Percentiles rank a stretch among this genome's conserved stretches.
phyloP scores from a whole-genome alignment of 2,329 filamentous ascomycete genomes.

The Dactylellina sp. region DNA sequence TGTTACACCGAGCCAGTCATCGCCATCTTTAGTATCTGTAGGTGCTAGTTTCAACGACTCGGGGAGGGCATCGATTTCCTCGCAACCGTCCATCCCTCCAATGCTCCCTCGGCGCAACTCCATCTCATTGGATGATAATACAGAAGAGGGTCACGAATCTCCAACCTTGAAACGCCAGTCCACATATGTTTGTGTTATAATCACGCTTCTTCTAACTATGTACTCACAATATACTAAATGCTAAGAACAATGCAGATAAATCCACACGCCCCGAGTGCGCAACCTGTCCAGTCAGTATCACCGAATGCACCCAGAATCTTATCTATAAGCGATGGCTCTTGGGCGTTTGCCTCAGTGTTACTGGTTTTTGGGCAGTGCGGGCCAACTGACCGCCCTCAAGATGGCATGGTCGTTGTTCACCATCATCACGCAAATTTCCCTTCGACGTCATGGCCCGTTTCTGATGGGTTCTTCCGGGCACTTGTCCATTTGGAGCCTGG shows the following conservation, averaged over 20 bases:
- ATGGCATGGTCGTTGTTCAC: slow-evolving; percentile 82
- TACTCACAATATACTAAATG: not conserved
- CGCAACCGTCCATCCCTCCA: slow-evolving; percentile 31
- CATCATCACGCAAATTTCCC: slow-evolving; percentile 89
- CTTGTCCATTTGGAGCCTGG: slow-evolving; percentile 91
- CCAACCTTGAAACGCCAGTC: slow-evolving; percentile 34
- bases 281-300: slow-evolving; percentile 25
- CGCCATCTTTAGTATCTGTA: slow-evolving; percentile 29
- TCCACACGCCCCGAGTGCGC: slow-evolving; percentile 1
- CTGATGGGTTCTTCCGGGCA: slow-evolving; percentile 89
- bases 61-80: slow-evolving; percentile 29
- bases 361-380: slow-evolving; percentile 60
- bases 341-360: slow-evolving; percentile 58
- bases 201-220: not conserved
- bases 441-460: slow-evolving; percentile 85
- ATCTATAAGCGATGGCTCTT: slow-evolving; percentile 59
- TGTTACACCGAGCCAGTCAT: slow-evolving; percentile 23
- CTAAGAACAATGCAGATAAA: slow-evolving; percentile 5
- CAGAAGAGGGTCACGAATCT: slow-evolving; percentile 11
- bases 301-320: slow-evolving; percentile 59
- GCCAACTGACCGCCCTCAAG: slow-evolving; percentile 62
- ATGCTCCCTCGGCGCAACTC: slow-evolving; percentile 17
- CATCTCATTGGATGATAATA: slow-evolving; percentile 1
- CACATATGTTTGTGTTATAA: slow-evolving; percentile 21
- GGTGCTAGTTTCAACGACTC: slow-evolving; percentile 22